Conservation (phyloP, 768 basidiomycete species). For the Suillus subaureus region DNA sequence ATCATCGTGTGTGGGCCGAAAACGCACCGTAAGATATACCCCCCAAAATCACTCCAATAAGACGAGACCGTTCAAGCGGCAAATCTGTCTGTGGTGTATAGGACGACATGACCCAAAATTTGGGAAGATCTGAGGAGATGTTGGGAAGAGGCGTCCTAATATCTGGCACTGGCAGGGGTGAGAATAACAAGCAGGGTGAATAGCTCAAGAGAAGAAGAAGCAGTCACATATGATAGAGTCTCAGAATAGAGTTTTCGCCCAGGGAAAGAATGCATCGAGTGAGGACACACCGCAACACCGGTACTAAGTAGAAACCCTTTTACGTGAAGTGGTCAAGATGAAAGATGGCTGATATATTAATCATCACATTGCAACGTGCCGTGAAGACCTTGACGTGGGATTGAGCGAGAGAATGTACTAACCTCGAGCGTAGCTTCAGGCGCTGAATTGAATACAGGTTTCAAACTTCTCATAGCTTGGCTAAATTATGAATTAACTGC, state of each 20-base stretch:
- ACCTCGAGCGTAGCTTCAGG: neutral
- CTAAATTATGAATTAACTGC: neutral
- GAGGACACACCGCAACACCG: neutral
- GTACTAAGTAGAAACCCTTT: neutral
- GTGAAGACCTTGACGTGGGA: neutral
- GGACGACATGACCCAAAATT: neutral
- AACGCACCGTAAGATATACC: neutral
- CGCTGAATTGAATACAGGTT: neutral
- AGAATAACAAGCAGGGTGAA: neutral
- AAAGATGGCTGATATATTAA: neutral
- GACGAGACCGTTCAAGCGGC: neutral
- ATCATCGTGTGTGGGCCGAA: neutral
- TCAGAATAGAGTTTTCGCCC: neutral
- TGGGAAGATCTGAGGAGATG: neutral
- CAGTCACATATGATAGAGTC: neutral
- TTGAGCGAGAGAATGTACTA: neutral
- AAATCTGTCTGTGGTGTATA: neutral
- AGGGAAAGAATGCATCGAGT: neutral
- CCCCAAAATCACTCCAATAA: neutral
- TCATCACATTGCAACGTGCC: neutral
- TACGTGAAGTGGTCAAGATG: neutral
- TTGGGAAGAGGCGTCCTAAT: neutral
- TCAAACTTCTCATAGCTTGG: neutral
- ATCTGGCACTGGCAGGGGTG: neutral
- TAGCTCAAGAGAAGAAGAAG: neutral